Evolutionary conservation across 2,329 filamentous ascomycete species (phyloP).

Genomic region (Ilyonectria robusta): DNA sequence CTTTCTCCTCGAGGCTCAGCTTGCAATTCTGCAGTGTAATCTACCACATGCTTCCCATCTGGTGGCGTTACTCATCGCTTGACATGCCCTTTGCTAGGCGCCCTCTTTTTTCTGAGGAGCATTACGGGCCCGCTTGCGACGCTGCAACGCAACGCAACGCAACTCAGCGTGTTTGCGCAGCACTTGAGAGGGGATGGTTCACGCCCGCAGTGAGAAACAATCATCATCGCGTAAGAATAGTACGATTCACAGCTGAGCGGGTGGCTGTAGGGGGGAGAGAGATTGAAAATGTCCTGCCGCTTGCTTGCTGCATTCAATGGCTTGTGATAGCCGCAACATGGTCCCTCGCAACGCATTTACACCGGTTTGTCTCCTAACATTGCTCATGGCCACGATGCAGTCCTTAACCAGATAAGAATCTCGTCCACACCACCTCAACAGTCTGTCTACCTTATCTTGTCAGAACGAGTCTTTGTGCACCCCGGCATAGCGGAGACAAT

Average conservation of each 20-base stretch:
- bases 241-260: not conserved
- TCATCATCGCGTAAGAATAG: not conserved
- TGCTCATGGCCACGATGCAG: not conserved
- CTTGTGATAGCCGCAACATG: conserved; percentile 13
- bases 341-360: not conserved
- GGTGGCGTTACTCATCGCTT: conserved; percentile 19
- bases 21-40: conserved; percentile 21
- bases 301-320: not conserved
- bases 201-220: conserved; percentile 19
- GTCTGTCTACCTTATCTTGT: not conserved
- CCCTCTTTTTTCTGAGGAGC: conserved; percentile 18
- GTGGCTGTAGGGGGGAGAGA: not conserved
- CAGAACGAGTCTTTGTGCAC: not conserved
- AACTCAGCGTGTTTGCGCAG: conserved; percentile 35
- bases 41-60: conserved; percentile 6
- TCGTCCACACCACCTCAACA: not conserved
- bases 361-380: not conserved
- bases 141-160: conserved; percentile 31
- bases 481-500: not conserved
- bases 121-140: conserved; percentile 37
- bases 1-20: conserved; percentile 1
- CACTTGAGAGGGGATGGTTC: conserved; percentile 15
- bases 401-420: not conserved
- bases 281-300: not conserved
- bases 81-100: not conserved